Percentiles rank a stretch among this genome's conserved stretches.
phyloP scores from a whole-genome alignment of 305 asterid species.

The Striga hermonthica region DNA sequence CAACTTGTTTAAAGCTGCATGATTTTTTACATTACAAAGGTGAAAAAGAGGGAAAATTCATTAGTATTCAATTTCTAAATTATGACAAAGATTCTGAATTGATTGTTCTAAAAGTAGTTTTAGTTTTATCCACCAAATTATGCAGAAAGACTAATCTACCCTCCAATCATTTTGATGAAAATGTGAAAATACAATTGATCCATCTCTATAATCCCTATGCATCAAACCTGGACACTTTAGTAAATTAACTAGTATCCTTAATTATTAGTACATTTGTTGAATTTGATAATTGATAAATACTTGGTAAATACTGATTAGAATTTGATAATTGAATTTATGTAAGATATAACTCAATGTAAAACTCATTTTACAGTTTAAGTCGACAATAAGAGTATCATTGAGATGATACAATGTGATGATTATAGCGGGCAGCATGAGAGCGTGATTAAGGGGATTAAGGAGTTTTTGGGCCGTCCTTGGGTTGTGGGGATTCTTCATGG shows the following conservation, averaged over 20 bases:
- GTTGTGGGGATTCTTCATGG: no score
- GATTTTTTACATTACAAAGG: slow-evolving; percentile 29
- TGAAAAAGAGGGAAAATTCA: slow-evolving; percentile 32
- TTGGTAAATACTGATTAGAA: slow-evolving; percentile 27
- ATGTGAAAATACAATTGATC: background rate
- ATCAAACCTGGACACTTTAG: no score
- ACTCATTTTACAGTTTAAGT: background rate
- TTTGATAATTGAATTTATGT: slow-evolving; percentile 18
- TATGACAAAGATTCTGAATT: slow-evolving; percentile 40
- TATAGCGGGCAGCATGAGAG: no score
- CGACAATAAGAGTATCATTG: no score
- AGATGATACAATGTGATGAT: no score
- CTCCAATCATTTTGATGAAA: slow-evolving; percentile 12
- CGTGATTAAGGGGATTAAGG: no score
- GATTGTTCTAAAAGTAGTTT: slow-evolving; percentile 29
- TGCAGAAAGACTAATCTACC: slow-evolving; percentile 26
- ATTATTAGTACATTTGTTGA: no score
- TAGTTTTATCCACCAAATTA: slow-evolving; percentile 21
- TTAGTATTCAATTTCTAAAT: slow-evolving; percentile 38
- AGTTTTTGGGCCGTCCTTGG: no score
- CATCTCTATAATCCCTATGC: background rate
- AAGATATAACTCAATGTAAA: slow-evolving; percentile 27
- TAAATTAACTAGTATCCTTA: background rate
- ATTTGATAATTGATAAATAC: slow-evolving; percentile 23
- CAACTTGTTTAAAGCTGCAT: slow-evolving; percentile 21